phyloP scores from a whole-genome alignment of 495 filamentous ascomycete genomes.

The Lasiosphaeria miniovina region DNA sequence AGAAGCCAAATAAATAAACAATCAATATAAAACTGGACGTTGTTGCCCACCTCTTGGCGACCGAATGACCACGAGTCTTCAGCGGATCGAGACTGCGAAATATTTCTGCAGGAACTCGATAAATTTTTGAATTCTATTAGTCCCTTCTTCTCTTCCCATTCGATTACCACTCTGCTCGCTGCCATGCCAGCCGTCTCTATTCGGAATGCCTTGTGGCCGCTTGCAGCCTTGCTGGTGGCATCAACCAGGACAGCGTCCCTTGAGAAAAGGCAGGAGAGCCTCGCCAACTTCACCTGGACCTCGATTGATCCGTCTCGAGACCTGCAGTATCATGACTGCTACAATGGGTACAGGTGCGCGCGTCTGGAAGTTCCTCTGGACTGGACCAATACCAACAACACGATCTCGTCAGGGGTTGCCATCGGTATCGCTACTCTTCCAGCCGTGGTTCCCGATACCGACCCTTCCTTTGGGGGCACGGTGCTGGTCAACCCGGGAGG shows the following conservation, averaged over 20 bases:
- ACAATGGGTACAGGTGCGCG: conserved; percentile 38
- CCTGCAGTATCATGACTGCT: conserved; percentile 36
- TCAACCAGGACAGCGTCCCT: background rate
- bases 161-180: background rate
- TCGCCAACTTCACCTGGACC: conserved; percentile 18
- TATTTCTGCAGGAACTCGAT: no score
- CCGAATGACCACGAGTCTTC: no score
- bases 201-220: background rate
- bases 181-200: background rate
- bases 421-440: conserved; percentile 37
- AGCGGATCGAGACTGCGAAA: no score
- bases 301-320: conserved; percentile 27
- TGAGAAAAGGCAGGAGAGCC: background rate
- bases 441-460: conserved; percentile 28
- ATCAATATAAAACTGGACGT: no score
- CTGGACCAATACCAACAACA: conserved; percentile 31
- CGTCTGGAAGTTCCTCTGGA: conserved; percentile 47
- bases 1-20: no score
- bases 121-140: no score
- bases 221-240: background rate
- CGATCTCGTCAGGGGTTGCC: conserved; percentile 19
- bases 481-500: conserved; percentile 47
- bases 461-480: conserved; percentile 32
- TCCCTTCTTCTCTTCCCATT: background rate
- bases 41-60: no score